phyloP scores from a whole-genome alignment of 352 stramenopile genomes.

The Globisporangium nagaii region DNA sequence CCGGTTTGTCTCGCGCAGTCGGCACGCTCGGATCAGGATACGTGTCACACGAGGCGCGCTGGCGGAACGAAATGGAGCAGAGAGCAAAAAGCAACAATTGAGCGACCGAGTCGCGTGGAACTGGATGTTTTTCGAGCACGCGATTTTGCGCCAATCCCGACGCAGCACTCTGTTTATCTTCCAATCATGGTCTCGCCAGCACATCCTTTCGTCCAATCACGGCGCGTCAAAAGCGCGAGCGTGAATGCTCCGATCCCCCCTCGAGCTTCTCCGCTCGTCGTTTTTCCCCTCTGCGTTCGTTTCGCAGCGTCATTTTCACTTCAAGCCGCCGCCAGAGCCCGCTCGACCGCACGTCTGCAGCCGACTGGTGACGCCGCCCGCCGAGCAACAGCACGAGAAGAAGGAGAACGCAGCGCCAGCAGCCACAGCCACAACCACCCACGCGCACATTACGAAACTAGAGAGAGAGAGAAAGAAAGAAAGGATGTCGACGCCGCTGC shows the following conservation, averaged over 20 bases:
- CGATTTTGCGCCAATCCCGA: background rate
- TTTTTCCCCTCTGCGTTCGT: background rate
- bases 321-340: constrained; percentile 20
- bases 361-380: background rate
- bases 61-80: no score
- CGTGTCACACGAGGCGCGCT: no score
- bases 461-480: constrained; percentile 1
- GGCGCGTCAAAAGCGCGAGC: no score
- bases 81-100: background rate
- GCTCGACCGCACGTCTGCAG: background rate
- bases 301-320: constrained; percentile 21
- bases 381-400: no score
- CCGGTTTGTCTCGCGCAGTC: no score
- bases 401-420: no score
- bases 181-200: background rate
- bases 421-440: background rate
- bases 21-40: no score
- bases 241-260: no score
- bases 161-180: background rate
- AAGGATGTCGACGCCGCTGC: constrained; percentile 60
- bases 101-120: no score
- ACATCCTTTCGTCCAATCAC: background rate
- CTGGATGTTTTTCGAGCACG: constrained; percentile 1
- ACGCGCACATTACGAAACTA: background rate
- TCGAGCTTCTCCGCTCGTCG: background rate